Base-by-base conservation (phyloP, 2,329 filamentous ascomycete genomes). In the Tolypocladium capitatum region DNA sequence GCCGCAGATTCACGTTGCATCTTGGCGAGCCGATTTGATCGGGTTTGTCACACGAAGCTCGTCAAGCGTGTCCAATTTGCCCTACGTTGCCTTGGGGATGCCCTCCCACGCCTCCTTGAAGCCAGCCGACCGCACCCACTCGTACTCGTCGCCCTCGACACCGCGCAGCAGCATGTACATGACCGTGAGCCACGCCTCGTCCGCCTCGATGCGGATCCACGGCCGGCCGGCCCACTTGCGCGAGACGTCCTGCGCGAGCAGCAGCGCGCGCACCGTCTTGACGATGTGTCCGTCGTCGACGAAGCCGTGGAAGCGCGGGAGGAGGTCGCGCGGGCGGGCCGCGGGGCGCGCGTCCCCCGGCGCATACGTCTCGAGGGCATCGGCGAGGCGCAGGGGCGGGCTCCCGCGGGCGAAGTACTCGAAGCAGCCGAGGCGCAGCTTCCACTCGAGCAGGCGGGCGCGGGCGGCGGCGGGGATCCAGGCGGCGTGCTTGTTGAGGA, bases 241-340 rank as follows among this genome's bases (percentile, higher is more conserved):
- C 46, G 72, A 75, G 1, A 74, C 58, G 31, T 70, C 60, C 60
- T 83, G 71, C 1, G 79, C 86, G 56, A 88, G 65, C 4, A 76
- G 75, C 18, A 92, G 63, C 1, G 86, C 82, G 31, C 89, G 71
- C 8, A 83, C 71, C 5, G 94, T 66, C 64, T 96, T 96, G 47
- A 81, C 72, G 10, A 80, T 73, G 65, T 97, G 91, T 0, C 90
- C 89, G 63, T 96, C 89, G 54, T 95, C 90, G 0, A 73, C 58
- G 32, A 75, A 58, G 10, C 52, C 51, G 49, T 72, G 69, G 18
- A 81, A 60, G 10, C 72, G 65, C 1, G 68, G 60, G 7, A 78
- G 62, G 3, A 79, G 62, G 2, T 72, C 70, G 65, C 74, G 46
- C 61, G 69, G 51, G 73, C 68, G 41, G 74, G 58, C 20, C 58